These are phyloP conservation scores for Phylloporus scabripes DNA, from an alignment of 768 basidiomycete genomes.

Conservation along the genomic window DNA sequence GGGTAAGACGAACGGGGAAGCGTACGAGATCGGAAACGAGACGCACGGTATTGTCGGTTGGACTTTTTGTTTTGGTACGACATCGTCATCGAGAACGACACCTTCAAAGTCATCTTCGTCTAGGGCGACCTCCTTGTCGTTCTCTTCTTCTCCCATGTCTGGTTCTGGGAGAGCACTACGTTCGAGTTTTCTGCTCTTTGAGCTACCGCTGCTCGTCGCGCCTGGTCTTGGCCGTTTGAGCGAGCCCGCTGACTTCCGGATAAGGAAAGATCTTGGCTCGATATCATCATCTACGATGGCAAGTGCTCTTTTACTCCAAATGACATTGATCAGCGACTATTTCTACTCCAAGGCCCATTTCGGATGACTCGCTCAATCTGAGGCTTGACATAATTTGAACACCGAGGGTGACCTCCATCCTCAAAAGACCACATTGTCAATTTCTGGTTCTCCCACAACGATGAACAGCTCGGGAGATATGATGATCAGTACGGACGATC, in stretches of 20 bases:
- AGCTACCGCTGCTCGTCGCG: constrained; percentile 1
- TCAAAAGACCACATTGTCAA: constrained; percentile 95
- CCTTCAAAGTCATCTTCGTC: constrained; percentile 76
- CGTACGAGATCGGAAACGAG: neutral
- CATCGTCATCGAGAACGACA: constrained; percentile 67
- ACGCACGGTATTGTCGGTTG: constrained; percentile 71
- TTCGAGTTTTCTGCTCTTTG: constrained; percentile 13
- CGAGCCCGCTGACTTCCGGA: constrained; percentile 3
- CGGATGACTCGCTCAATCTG: neutral
- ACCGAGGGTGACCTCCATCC: constrained; percentile 89
- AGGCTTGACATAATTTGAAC: constrained; percentile 67
- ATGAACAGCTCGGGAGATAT: constrained; percentile 95
- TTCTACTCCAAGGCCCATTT: constrained; percentile 57
- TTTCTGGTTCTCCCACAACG: constrained; percentile 96
- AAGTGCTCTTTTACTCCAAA: neutral
- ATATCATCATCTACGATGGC: constrained; percentile 15
- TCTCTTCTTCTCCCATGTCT: constrained; percentile 24
- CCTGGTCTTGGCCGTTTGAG: no score
- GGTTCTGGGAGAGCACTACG: constrained; percentile 6
- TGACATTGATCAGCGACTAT: constrained; percentile 49
- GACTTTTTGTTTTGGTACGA: constrained; percentile 68
- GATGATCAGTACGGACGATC: constrained; percentile 96
- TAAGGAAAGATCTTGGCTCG: constrained; percentile 12
- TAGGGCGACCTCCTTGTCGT: constrained; percentile 45
- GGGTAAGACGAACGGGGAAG: neutral